phyloP scores from a whole-genome alignment of 805 yeast species.

The Kluyveromyces nonfermentans region DNA sequence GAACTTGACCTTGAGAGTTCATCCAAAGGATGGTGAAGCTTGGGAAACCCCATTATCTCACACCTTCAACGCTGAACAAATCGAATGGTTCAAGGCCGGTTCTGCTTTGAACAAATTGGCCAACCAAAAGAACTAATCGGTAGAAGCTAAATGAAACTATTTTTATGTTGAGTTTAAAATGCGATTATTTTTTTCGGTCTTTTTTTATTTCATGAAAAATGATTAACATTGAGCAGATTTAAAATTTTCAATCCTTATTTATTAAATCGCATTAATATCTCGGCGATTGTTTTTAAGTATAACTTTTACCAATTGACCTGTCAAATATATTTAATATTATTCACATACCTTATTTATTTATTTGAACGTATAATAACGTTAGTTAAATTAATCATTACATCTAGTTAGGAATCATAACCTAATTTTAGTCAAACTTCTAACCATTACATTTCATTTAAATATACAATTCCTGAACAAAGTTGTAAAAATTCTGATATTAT shows the following conservation, averaged over 20 bases:
- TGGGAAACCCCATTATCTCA: constrained; percentile 92
- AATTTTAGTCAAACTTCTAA: too few species aligned
- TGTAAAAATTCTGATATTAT: too few species aligned
- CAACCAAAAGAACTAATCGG: constrained; percentile 6
- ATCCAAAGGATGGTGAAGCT: constrained; percentile 60
- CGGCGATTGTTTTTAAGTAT: background rate
- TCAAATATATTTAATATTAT: background rate
- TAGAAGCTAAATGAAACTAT: background rate
- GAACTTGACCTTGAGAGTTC: constrained; percentile 67
- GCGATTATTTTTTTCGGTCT: background rate
- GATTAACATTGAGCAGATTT: background rate
- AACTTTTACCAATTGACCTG: background rate
- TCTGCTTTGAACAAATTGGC: constrained; percentile 98
- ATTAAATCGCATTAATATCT: background rate
- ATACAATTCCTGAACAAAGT: too few species aligned
- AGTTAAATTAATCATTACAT: too few species aligned
- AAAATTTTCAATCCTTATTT: too few species aligned
- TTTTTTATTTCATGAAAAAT: background rate
- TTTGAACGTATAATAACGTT: background rate
- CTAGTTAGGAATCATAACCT: too few species aligned
- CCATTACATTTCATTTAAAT: too few species aligned
- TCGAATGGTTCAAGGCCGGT: constrained; percentile 98
- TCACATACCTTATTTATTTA: background rate
- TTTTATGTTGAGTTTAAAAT: background rate
- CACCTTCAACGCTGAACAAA: constrained; percentile 94